Evolutionary conservation across 805 yeast species (phyloP), one percentile per base, ranked within the genome.

Genomic region (Wickerhamiella occidentalis): DNA sequence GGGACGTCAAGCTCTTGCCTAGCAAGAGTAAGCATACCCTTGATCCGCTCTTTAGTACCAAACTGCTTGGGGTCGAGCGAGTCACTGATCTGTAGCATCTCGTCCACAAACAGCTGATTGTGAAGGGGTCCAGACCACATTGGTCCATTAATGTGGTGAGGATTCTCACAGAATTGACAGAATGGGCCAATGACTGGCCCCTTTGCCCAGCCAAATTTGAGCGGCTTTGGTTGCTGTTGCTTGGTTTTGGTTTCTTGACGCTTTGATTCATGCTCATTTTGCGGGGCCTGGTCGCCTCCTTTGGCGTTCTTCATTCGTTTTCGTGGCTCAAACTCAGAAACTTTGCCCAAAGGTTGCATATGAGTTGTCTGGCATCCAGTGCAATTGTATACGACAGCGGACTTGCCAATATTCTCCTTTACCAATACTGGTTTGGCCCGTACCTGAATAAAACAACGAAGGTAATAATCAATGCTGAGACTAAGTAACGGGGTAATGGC

Each of bases 11-110:
- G 60, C 64, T 92, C 98, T 55, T 74, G 74, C 36, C 64, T 60
- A 4, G 96, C 97, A 60, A 90, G 69, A 0, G 92, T 84, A 26
- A 87, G 68, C 97, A 92, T 92, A 12, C 97, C 97, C 62, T 79
- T 79, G 40, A 92, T 85, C 61, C 99, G 74, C 51, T 83, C 81
- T 21, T 75, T 71, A 0, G 99, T 92, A 44, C 82, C 82, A 63
- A 85, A 92, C 0, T 75, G 70, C 4, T 71, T 74, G 23, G 71
- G 71, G 49, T 74, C 78, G 19, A 78, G 72, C 2, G 61, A 67
- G 22, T 64, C 60, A 59, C 79, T 75, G 55, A 78, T 65, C n/a
- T 72, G 69, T 49, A 85, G 70, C 42, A 88, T 72, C 55, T 70
- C 75, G 23, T 76, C 70, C 40, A 90, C 70, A 58, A 90, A 92